Conservation (phyloP, 371 early-diverging fungal species). For the Mucor lusitanicus region DNA sequence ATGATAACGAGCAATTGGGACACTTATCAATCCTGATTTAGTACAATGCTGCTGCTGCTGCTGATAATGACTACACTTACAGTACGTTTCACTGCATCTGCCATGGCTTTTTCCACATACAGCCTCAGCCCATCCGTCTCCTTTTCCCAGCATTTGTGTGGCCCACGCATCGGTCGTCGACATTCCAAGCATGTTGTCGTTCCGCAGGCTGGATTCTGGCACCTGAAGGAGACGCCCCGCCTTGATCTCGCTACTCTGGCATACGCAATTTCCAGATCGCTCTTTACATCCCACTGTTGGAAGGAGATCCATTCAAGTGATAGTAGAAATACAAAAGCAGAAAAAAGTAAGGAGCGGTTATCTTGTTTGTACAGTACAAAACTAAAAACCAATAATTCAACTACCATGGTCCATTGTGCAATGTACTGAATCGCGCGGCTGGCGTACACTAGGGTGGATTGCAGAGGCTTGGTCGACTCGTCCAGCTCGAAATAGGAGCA, state of each 20-base stretch:
- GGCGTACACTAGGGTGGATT: neutral
- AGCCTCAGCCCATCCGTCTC: slow-evolving; percentile 60
- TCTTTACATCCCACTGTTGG: slow-evolving; percentile 39
- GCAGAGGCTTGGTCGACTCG: slow-evolving; percentile 29
- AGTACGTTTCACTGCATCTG: slow-evolving; percentile 67
- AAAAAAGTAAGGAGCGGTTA: neutral
- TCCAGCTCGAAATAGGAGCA: slow-evolving; percentile 59
- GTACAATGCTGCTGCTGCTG: neutral
- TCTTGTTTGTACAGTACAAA: neutral
- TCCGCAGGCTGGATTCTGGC: slow-evolving; percentile 51
- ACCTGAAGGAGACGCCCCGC: slow-evolving; percentile 47
- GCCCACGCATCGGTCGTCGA: slow-evolving; percentile 41
- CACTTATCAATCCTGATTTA: slow-evolving; percentile 44
- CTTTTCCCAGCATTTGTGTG: slow-evolving; percentile 60
- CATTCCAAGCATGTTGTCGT: slow-evolving; percentile 55
- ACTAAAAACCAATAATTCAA: slow-evolving; percentile 14
- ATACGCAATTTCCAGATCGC: slow-evolving; percentile 36
- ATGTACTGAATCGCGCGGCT: neutral
- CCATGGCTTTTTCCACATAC: slow-evolving; percentile 70
- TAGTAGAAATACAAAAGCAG: slow-evolving; percentile 6
- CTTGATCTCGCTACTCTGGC: slow-evolving; percentile 29
- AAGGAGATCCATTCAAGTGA: neutral
- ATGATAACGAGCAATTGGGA: slow-evolving; percentile 60
- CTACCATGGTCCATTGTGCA: slow-evolving; percentile 35
- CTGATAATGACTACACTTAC: slow-evolving; percentile 32